phyloP scores from a whole-genome alignment of 2,329 filamentous ascomycete species.

The Seiridium unicorne region DNA sequence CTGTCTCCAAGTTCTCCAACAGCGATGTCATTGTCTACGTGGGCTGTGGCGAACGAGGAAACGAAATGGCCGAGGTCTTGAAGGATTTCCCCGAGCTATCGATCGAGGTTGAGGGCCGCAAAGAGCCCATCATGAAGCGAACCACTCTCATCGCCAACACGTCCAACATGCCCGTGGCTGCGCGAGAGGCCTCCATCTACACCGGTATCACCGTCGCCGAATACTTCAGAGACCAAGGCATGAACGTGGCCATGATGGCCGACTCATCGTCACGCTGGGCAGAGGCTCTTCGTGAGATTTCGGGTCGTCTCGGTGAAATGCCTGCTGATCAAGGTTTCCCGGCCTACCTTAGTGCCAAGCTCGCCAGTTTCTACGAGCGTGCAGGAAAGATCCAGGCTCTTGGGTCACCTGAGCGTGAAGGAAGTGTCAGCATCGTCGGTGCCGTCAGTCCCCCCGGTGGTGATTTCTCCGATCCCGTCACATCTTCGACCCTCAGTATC shows the following conservation, averaged over 20 bases:
- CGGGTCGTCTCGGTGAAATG: slow-evolving; percentile 98
- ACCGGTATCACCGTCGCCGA: slow-evolving; percentile 93
- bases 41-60: slow-evolving; percentile 86
- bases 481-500: slow-evolving; percentile 88
- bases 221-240: slow-evolving; percentile 96
- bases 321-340: slow-evolving; percentile 99
- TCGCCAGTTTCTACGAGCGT: slow-evolving; percentile 99
- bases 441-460: slow-evolving; percentile 96
- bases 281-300: slow-evolving; percentile 97
- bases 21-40: slow-evolving; percentile 99
- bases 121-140: slow-evolving; percentile 99
- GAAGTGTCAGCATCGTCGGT: slow-evolving; percentile 96
- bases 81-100: slow-evolving; percentile 99
- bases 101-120: slow-evolving; percentile 89
- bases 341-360: slow-evolving; percentile 92
- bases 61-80: slow-evolving; percentile 99
- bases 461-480: slow-evolving; percentile 99
- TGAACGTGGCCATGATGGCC: slow-evolving; percentile 99
- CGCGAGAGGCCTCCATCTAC: slow-evolving; percentile 98
- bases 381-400: slow-evolving; percentile 83
- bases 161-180: slow-evolving; percentile 99
- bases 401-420: slow-evolving; percentile 83
- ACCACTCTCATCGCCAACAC: slow-evolving; percentile 98
- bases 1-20: slow-evolving; percentile 99
- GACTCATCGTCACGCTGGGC: slow-evolving; percentile 98